Evolutionary conservation across 2,329 filamentous ascomycete species (phyloP).

Genomic region (Aspergillus aculeatinus): DNA sequence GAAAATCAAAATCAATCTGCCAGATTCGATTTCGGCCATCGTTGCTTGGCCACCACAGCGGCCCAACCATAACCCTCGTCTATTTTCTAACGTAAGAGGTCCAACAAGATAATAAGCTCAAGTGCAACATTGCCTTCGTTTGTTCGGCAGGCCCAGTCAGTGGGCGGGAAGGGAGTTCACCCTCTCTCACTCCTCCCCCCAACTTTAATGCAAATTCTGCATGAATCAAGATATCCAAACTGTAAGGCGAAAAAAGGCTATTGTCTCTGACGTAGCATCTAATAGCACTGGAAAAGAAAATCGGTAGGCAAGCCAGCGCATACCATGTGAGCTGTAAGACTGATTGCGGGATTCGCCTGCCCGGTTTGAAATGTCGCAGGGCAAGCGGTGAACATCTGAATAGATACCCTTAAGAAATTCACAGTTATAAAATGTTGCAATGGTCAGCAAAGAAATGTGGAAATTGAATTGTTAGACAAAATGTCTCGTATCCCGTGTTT

Average conservation of each 20-base stretch:
- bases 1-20: constrained; percentile 1
- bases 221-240: not conserved
- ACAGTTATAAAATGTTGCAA: constrained; percentile 8
- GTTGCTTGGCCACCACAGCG: constrained; percentile 16
- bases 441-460: constrained; percentile 16
- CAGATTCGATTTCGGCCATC: constrained; percentile 5
- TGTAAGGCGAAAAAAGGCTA: constrained; percentile 7
- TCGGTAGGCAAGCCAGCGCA: constrained; percentile 22
- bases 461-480: constrained; percentile 15
- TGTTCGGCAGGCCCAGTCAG: constrained; percentile 9
- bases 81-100: constrained; percentile 9
- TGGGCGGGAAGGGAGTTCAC: not conserved
- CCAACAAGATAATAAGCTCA: constrained; percentile 18
- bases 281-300: constrained; percentile 13
- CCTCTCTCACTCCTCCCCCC: not conserved
- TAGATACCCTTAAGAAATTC: not conserved
- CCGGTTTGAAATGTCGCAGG: constrained; percentile 18
- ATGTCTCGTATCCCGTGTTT: constrained; percentile 20
- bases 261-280: constrained; percentile 18
- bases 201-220: not conserved
- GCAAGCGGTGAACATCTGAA: constrained; percentile 19
- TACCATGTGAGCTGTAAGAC: constrained; percentile 32
- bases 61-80: not conserved
- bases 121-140: constrained; percentile 19
- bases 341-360: constrained; percentile 25